Evolutionary conservation across 2,329 filamentous ascomycete species (phyloP).

Genomic region (Hypocreales sp.): DNA sequence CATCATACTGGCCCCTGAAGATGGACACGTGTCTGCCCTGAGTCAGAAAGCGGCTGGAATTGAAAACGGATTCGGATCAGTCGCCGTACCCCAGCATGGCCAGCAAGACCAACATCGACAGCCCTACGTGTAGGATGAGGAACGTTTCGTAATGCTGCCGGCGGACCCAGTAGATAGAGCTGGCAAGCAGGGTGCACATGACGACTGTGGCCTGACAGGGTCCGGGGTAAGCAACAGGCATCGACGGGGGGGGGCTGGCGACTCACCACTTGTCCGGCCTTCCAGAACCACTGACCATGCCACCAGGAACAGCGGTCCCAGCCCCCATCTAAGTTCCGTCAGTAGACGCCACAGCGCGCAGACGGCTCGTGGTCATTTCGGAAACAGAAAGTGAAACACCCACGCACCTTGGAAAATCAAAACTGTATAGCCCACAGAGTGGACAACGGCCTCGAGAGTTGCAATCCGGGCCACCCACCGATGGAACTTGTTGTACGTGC

Average conservation of each 20-base stretch:
- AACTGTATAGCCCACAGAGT: slow-evolving; percentile 43
- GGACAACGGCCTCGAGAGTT: slow-evolving; percentile 44
- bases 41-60: too few species aligned
- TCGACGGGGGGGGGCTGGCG: background rate
- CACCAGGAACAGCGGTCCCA: slow-evolving; percentile 19
- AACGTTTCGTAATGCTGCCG: slow-evolving; percentile 37
- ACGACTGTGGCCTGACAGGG: slow-evolving; percentile 21
- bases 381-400: too few species aligned
- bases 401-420: slow-evolving; percentile 21
- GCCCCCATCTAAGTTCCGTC: too few species aligned
- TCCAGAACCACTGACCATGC: slow-evolving; percentile 31
- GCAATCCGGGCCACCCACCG: slow-evolving; percentile 49
- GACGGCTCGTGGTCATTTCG: too few species aligned
- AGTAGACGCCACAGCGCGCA: too few species aligned
- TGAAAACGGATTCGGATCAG: too few species aligned
- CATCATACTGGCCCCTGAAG: slow-evolving; percentile 30
- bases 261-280: slow-evolving; percentile 27
- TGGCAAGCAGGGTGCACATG: slow-evolving; percentile 28
- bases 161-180: slow-evolving; percentile 36
- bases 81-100: slow-evolving; percentile 32
- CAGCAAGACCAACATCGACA: slow-evolving; percentile 32
- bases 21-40: slow-evolving; percentile 31
- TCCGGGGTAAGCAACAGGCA: background rate
- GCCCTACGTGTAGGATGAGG: slow-evolving; percentile 30
- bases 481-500: slow-evolving; percentile 52